Conservation (phyloP, 768 basidiomycete species). For the Panaeolus papilionaceus region DNA sequence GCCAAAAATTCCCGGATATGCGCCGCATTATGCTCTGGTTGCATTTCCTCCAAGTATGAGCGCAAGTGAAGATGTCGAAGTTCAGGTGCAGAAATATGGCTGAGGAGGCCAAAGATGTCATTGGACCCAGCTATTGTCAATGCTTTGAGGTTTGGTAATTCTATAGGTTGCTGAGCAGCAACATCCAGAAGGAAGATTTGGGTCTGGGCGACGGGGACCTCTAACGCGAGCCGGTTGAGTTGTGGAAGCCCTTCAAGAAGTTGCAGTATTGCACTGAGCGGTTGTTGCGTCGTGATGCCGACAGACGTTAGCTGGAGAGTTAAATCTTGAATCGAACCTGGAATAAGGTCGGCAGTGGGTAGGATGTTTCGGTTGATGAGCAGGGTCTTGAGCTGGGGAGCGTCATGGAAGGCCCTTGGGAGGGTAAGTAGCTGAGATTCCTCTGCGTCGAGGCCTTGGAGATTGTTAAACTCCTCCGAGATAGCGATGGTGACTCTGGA, state of each 20-base stretch:
- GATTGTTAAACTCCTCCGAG: constrained; percentile 34
- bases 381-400: constrained; percentile 41
- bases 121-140: constrained; percentile 37
- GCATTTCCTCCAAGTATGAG: constrained; percentile 27
- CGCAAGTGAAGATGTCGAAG: constrained; percentile 27
- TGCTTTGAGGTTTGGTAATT: constrained; percentile 32
- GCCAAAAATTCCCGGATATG: constrained; percentile 34
- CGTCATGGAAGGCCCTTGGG: constrained; percentile 36
- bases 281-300: constrained; percentile 23
- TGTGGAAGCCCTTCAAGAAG: constrained; percentile 44
- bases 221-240: constrained; percentile 49
- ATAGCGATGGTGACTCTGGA: constrained; percentile 36
- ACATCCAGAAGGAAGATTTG: constrained; percentile 31
- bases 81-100: constrained; percentile 36
- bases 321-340: constrained; percentile 41
- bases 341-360: constrained; percentile 39
- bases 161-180: constrained; percentile 24
- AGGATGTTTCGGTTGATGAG: constrained; percentile 41
- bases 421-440: constrained; percentile 33
- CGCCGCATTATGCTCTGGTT: constrained; percentile 22
- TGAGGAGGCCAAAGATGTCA: constrained; percentile 38
- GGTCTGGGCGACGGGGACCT: constrained; percentile 38
- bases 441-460: constrained; percentile 25
- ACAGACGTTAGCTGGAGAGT: constrained; percentile 38
- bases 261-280: constrained; percentile 33